Base-by-base conservation (phyloP, 257 asterid genomes). In the Striga asiatica region DNA sequence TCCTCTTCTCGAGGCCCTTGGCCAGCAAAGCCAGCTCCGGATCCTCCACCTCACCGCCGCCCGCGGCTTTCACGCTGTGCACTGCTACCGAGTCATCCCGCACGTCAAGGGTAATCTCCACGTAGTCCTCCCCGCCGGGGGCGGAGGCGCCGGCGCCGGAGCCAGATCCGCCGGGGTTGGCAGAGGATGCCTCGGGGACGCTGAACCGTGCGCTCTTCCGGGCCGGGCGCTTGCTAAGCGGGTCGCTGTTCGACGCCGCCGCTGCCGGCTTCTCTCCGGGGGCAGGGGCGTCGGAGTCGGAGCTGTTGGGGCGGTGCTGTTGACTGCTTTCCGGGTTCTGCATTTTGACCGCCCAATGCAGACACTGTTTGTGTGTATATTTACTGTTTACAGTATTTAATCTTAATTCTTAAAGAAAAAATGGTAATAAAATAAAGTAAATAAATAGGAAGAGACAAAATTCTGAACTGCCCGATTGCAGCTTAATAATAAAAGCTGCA, bases 91-190 rank as follows among this genome's bases (percentile, higher is more conserved):
- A 76, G 58, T 92, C 97, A 2, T 82, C 93, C 24, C 74, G 67
- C 6, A 88, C 82, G 65, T 92, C 97, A 45, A 92, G 88, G 18
- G 97, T 92, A 68, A 88, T 84, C 76, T 92, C 97, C 7, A 92
- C 97, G 50, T 85, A 81, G 18, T 81, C 85, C 10, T 89, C 48
- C 18, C 20, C 48, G 48, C 20, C 85, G 34, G 54, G 12, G 25
- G 65, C 9, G 21, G 42, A 27, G 21, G 16, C 43, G 17, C 43
- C 19, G 48, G 12, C 48, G 48, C 21, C 2, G 19, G 21, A 2
- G 22, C 2, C 48, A 46, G 17, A 10, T 6, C 55, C 31, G 68
- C 72, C 88, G 0, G 88, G 81, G 56, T n/a, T n/a, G n/a, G n/a
- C n/a, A n/a, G n/a, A n/a, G 49, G 17, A 10, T 6, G 58, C 31